Evolutionary conservation across 1,284 basidiomycete species (phyloP), one percentile per base, ranked within the genome.

Genomic region (Tremellales sp.): DNA sequence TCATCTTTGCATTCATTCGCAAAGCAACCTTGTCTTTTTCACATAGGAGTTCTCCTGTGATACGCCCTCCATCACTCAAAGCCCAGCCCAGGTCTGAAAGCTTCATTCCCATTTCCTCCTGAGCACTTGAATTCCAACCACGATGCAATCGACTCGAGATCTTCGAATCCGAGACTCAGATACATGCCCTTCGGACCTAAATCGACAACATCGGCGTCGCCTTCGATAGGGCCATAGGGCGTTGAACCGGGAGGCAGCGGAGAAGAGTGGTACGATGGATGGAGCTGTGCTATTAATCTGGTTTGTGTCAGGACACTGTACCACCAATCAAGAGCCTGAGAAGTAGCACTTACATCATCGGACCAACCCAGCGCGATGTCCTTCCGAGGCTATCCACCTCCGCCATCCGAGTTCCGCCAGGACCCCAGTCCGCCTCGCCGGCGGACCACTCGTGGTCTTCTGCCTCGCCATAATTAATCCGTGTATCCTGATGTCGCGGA

Each of bases 161-260:
- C 70, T 35, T 68, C 68, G 44, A 66, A 71, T 0, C 64, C 68
- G 3, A 72, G 46, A n/a, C 58, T 63, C 3, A 54, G 64, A 47
- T 70, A 72, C 60, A 60, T 68, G 12, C 70, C 70, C n/a, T 53
- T 53, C 7, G 66, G 63, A 3, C 70, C 70, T 4, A 70, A 47
- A 43, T 65, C 62, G 16, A 58, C 48, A n/a, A n/a, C n/a, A n/a
- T n/a, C n/a, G 16, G 57, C 41, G 7, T 51, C 22, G 0, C 70
- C 70, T 48, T 72, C 68, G 1, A 58, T 41, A 0, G 43, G n/a
- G 43, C n/a, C 40, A 26, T 13, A 39, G 39, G 1, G 55, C 50
- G 13, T 48, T 39, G 1, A 56, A 9, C 61, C 57, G 2, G 50
- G 42, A 12, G 66, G 66, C 25, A 50, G 50, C 1, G 62, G 50